phyloP scores from a whole-genome alignment of 1,284 basidiomycete species.

The Ceratobasidium sp. region DNA sequence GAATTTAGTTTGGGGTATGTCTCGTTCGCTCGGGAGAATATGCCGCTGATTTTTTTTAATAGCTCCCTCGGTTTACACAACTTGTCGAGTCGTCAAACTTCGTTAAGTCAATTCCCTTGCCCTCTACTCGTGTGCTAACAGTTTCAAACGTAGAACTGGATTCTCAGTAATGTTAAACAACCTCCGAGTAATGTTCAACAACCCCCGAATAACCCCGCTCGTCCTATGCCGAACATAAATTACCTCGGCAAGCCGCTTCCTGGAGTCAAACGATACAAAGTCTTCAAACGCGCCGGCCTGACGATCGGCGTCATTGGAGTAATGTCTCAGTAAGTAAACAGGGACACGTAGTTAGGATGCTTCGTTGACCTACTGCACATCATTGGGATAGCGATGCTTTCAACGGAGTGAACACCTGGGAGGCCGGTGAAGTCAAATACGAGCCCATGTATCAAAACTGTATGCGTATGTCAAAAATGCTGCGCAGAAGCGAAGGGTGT shows the following conservation, averaged over 20 bases:
- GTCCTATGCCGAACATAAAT: too few relatives aligned
- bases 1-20: conserved; percentile 45
- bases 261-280: conserved; percentile 71
- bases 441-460: too few relatives aligned
- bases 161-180: conserved; percentile 82
- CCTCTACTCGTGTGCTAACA: too few relatives aligned
- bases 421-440: too few relatives aligned
- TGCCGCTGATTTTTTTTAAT: conserved; percentile 34
- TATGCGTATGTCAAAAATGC: conserved; percentile 72
- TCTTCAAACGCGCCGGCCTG: conserved; percentile 76
- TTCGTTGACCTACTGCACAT: too few relatives aligned
- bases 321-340: conserved; percentile 80
- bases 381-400: too few relatives aligned
- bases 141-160: too few relatives aligned
- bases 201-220: too few relatives aligned
- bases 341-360: too few relatives aligned
- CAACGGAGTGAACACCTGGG: conserved; percentile 74
- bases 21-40: neutral
- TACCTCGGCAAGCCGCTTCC: conserved; percentile 71
- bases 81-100: conserved; percentile 79
- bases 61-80: conserved; percentile 82
- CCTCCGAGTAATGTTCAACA: conserved; percentile 67
- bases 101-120: conserved; percentile 57
- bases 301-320: conserved; percentile 85
- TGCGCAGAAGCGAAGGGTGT: conserved; percentile 77